Evolutionary conservation across 495 filamentous ascomycete genomes (phyloP).

Genomic region (Penicillium cataractarum): DNA sequence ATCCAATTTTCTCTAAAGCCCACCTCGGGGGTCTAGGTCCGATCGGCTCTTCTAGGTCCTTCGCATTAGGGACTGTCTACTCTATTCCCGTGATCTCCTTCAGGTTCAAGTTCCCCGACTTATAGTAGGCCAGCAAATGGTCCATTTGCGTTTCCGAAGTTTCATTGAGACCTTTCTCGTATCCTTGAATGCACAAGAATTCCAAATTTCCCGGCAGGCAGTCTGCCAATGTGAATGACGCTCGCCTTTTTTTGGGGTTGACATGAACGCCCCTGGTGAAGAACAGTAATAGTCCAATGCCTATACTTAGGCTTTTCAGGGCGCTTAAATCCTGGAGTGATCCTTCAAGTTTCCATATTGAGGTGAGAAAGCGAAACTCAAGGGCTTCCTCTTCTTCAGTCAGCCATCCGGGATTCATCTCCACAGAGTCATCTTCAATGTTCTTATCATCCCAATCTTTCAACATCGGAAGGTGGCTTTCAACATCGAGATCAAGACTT

Average conservation of each 20-base stretch:
- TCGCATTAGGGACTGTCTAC: conserved; percentile 26
- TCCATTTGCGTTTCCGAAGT: conserved; percentile 26
- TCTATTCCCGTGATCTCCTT: conserved; percentile 26
- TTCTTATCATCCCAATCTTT: neutral
- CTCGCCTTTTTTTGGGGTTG: neutral
- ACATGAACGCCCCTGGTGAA: neutral
- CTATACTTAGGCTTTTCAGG: neutral
- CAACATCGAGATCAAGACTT: neutral
- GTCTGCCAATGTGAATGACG: conserved; percentile 13
- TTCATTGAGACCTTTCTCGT: conserved; percentile 20
- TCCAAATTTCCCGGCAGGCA: conserved; percentile 29
- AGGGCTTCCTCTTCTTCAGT: neutral
- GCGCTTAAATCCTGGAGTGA: neutral
- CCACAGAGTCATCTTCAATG: neutral
- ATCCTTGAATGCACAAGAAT: conserved; percentile 32
- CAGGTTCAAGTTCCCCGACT: conserved; percentile 17
- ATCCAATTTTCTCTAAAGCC: neutral
- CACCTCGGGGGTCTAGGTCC: neutral
- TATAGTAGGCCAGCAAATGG: conserved; percentile 14
- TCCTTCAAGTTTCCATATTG: neutral
- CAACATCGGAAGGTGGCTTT: neutral
- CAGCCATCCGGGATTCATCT: neutral
- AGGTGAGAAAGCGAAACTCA: neutral
- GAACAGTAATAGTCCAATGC: neutral
- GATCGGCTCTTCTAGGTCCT: neutral